These are phyloP conservation scores for Ceratocystis diversiconidia DNA, from an alignment of 2,329 filamentous ascomycete genomes.

Conservation along the genomic window DNA sequence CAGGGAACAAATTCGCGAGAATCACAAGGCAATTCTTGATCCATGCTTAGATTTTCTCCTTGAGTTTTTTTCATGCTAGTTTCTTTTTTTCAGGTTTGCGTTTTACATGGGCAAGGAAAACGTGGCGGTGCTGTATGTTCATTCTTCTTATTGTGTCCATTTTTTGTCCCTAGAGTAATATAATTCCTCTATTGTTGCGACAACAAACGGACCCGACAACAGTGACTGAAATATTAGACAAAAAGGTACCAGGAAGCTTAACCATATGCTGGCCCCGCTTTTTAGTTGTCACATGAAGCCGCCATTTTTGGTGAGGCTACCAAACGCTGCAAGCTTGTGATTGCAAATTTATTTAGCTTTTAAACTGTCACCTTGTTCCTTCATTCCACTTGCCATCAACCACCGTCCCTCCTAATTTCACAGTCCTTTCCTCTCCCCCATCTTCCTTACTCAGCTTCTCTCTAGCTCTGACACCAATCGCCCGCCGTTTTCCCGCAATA, in stretches of 20 bases:
- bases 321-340: neutral
- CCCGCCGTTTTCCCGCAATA: neutral
- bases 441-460: neutral
- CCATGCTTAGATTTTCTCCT: neutral
- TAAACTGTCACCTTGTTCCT: neutral
- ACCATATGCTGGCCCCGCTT: neutral
- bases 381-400: neutral
- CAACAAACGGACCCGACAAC: neutral
- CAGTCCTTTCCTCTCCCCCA: neutral
- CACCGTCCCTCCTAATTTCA: neutral
- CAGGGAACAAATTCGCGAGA: no score
- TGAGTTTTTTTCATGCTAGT: neutral
- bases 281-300: neutral
- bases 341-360: neutral
- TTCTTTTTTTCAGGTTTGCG: neutral
- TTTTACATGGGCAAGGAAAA: neutral
- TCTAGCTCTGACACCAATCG: neutral
- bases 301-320: constrained; percentile 4
- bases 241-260: neutral
- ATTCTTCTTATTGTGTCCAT: neutral
- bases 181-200: neutral
- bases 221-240: neutral
- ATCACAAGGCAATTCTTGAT: neutral
- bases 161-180: no score
- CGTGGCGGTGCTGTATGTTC: neutral